Evolutionary conservation across 495 filamentous ascomycete genomes (phyloP).

Genomic region (Neurospora sp.): DNA sequence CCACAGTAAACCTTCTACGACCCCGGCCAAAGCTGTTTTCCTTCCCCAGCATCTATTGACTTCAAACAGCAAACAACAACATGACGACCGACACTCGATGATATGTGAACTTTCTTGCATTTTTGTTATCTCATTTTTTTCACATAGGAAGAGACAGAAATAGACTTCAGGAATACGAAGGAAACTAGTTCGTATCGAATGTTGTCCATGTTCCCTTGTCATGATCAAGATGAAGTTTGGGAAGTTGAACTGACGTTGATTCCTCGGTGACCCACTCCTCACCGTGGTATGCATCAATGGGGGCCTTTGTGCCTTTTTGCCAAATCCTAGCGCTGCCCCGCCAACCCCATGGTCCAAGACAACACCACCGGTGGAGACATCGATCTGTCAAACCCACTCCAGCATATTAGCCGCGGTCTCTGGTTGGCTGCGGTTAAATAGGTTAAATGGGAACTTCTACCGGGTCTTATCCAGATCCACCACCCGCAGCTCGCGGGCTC

Average conservation of each 20-base stretch:
- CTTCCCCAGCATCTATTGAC: background rate
- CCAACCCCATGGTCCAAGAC: background rate
- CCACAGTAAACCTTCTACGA: background rate
- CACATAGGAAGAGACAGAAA: background rate
- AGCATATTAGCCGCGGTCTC: constrained; percentile 18
- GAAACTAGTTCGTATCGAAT: background rate
- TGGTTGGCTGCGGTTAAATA: constrained; percentile 19
- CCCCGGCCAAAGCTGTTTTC: background rate
- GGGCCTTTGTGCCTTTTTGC: background rate
- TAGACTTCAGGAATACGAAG: too few species aligned
- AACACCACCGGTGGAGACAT: background rate
- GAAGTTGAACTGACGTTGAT: background rate
- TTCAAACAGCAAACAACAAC: background rate
- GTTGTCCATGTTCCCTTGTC: background rate
- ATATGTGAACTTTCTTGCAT: background rate
- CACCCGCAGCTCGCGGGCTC: background rate
- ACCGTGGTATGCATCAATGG: constrained; percentile 6
- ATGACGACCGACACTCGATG: background rate
- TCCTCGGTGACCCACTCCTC: background rate
- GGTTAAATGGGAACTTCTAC: constrained; percentile 22
- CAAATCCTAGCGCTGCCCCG: background rate
- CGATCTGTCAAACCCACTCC: background rate
- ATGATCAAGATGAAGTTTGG: background rate
- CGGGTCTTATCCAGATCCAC: constrained; percentile 17
- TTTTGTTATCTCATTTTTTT: background rate